These are phyloP conservation scores for Gossypium aridum DNA, from an alignment of 441 rosid species.

Conservation along the genomic window DNA sequence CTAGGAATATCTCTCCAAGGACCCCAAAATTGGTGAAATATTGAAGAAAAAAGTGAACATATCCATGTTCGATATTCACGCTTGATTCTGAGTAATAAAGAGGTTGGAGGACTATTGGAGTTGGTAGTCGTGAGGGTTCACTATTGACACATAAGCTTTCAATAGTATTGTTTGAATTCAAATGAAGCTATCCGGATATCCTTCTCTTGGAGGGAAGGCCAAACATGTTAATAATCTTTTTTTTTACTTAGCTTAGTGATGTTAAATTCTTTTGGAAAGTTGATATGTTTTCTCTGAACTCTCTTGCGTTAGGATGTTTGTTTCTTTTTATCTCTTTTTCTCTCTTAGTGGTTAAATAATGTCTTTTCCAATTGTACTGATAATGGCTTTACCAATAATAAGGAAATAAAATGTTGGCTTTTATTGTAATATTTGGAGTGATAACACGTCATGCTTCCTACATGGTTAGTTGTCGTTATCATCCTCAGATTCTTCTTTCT, in stretches of 20 bases:
- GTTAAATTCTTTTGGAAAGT: not conserved
- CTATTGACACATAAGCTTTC: not conserved
- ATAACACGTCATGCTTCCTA: not conserved
- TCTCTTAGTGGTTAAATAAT: not conserved
- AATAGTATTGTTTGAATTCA: not conserved
- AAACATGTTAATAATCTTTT: not conserved
- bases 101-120: not conserved
- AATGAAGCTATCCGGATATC: not conserved
- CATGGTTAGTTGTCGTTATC: not conserved
- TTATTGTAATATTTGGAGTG: not conserved
- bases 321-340: not conserved
- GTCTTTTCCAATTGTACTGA: not conserved
- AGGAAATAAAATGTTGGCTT: not conserved
- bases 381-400: not conserved
- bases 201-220: not conserved
- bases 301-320: not conserved
- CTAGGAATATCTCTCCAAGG: not conserved
- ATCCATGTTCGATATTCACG: not conserved
- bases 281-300: not conserved
- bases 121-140: not conserved
- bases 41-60: not conserved
- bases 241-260: not conserved
- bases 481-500: not conserved
- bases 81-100: not conserved
- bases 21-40: not conserved